phyloP scores from a whole-genome alignment of 169 alveolate species.

The Miamiensis avidus region DNA sequence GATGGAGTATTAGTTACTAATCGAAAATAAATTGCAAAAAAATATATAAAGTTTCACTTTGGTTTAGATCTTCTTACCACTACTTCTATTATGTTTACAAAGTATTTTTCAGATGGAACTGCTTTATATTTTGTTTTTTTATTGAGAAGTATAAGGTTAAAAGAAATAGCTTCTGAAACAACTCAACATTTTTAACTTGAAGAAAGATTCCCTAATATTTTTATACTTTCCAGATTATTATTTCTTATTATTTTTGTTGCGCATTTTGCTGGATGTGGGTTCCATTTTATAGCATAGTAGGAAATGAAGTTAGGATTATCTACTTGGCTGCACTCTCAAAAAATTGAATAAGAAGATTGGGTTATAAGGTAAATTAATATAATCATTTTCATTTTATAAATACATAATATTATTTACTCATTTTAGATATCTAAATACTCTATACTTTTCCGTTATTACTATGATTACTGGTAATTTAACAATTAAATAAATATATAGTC shows the following conservation, averaged over 20 bases:
- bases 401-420: too few relatives aligned
- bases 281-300: not conserved
- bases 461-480: not conserved
- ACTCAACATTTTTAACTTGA: conserved; percentile 7
- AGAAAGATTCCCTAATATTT: not conserved
- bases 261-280: conserved; percentile 20
- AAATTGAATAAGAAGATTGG: not conserved
- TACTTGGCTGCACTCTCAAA: not conserved
- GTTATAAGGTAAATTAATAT: too few relatives aligned
- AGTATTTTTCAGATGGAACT: not conserved
- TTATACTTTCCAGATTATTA: not conserved
- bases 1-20: conserved; percentile 3
- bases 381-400: too few relatives aligned
- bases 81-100: not conserved
- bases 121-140: conserved; percentile 1
- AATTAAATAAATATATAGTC: too few relatives aligned
- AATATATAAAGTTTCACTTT: not conserved
- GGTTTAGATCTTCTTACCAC: conserved; percentile 5
- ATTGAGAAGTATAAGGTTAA: conserved; percentile 3
- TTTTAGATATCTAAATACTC: not conserved
- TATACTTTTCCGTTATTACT: not conserved
- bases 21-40: not conserved
- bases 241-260: conserved; percentile 2
- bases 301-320: not conserved
- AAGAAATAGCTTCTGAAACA: not conserved